Evolutionary conservation across 352 stramenopile genomes (phyloP).

Genomic region (Phytopythium sindhum): DNA sequence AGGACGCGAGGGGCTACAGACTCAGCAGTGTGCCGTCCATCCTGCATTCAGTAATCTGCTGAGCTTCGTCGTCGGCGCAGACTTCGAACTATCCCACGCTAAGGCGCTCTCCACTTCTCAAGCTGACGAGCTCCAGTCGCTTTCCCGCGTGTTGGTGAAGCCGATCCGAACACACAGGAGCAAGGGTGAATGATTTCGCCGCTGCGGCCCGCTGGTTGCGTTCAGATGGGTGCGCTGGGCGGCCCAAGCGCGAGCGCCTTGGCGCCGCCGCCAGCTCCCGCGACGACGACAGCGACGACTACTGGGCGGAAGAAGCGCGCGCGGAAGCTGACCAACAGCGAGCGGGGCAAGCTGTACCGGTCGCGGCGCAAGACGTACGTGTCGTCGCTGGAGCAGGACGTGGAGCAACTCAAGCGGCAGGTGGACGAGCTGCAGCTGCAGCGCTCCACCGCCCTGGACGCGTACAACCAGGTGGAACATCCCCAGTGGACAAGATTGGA

Average conservation of each 20-base stretch:
- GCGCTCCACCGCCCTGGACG: slow-evolving; percentile 8
- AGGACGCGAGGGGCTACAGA: too few species aligned
- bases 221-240: background rate
- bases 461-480: slow-evolving; percentile 13
- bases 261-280: background rate
- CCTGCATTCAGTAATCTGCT: too few species aligned
- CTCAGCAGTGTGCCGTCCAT: too few species aligned
- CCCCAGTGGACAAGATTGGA: background rate
- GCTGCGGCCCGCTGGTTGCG: background rate
- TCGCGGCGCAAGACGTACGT: slow-evolving; percentile 48
- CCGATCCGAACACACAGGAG: too few species aligned
- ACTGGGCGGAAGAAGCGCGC: background rate
- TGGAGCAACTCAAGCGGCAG: slow-evolving; percentile 43
- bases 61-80: too few species aligned
- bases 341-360: slow-evolving; percentile 60
- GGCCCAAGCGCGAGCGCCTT: too few species aligned
- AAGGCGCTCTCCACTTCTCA: too few species aligned
- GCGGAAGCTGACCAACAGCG: slow-evolving; percentile 49
- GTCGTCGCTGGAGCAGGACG: slow-evolving; percentile 33
- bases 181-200: background rate
- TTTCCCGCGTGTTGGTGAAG: too few species aligned
- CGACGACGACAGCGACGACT: background rate
- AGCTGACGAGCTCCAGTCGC: background rate
- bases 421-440: slow-evolving; percentile 38
- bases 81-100: too few species aligned